A percentile compares a stretch with the other conserved stretches of the same genome.
These are phyloP conservation scores for Carex arenaria DNA, from an alignment of 202 grass and related monocot species.

Conservation along the genomic window DNA sequence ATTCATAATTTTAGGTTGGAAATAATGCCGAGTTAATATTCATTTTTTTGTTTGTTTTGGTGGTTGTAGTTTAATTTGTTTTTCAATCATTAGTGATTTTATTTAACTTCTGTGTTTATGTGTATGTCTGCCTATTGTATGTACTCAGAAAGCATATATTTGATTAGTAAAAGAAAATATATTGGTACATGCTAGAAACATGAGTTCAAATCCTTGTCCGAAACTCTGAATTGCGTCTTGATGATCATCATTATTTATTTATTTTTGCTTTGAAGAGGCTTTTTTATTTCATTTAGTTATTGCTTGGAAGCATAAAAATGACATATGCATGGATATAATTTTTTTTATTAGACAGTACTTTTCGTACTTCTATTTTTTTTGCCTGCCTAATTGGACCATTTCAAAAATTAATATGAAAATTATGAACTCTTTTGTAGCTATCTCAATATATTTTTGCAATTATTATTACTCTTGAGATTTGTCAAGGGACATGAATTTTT, in stretches of 20 bases:
- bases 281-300: neutral
- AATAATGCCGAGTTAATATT: constrained; percentile 60
- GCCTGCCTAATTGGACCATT: neutral
- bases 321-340: neutral
- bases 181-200: neutral
- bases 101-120: constrained; percentile 2
- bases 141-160: constrained; percentile 18
- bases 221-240: neutral
- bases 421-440: neutral
- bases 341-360: neutral
- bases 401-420: constrained; percentile 1
- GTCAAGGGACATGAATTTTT: too few species aligned
- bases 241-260: neutral
- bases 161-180: neutral
- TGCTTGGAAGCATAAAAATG: neutral
- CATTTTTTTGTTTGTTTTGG: constrained; percentile 28
- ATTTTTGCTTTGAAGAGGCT: neutral
- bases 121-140: constrained; percentile 16
- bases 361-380: constrained; percentile 8
- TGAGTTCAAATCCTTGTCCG: neutral
- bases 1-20: constrained; percentile 37
- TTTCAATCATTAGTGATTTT: neutral
- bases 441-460: neutral
- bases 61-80: constrained; percentile 16
- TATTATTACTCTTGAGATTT: neutral